Evolutionary conservation across 1,139 yeast species (phyloP).

Genomic region (Pichia sp.): DNA sequence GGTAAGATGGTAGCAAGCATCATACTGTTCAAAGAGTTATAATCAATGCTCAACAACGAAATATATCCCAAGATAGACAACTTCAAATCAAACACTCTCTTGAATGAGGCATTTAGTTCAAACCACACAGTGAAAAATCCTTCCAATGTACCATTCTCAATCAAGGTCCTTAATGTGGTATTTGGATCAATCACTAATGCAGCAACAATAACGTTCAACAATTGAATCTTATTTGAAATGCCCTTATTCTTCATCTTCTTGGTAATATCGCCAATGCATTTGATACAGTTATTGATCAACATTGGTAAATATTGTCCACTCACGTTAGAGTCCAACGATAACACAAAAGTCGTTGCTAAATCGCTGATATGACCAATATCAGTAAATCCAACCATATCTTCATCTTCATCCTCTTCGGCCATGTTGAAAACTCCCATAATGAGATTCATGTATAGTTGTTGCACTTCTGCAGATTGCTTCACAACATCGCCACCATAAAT

Average conservation of each 20-base stretch:
- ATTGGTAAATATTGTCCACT: conserved; percentile 36
- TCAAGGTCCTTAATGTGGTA: conserved; percentile 47
- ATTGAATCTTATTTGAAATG: conserved; percentile 37
- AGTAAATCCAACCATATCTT: conserved; percentile 37
- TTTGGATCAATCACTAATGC: conserved; percentile 57
- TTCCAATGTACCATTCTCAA: conserved; percentile 37
- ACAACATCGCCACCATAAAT: conserved; percentile 60
- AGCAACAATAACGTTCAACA: conserved; percentile 62
- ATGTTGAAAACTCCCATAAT: conserved; percentile 26
- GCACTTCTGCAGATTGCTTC: conserved; percentile 31
- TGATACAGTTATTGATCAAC: conserved; percentile 31
- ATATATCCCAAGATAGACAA: conserved; percentile 64
- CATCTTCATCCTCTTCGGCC: conserved; percentile 24
- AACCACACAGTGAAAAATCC: conserved; percentile 67
- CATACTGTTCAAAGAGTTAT: conserved; percentile 14
- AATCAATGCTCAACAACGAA: conserved; percentile 34
- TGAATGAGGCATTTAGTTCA: conserved; percentile 42
- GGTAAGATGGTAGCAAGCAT: conserved; percentile 28
- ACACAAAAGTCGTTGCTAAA: conserved; percentile 48
- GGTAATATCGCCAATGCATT: conserved; percentile 19
- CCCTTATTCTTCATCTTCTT: conserved; percentile 28
- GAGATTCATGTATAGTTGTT: conserved; percentile 22
- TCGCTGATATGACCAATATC: conserved; percentile 48
- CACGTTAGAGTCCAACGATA: conserved; percentile 36
- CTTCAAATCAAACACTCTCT: conserved; percentile 80